Conservation (phyloP, 495 filamentous ascomycete genomes). For the Xylaria telfairii region DNA sequence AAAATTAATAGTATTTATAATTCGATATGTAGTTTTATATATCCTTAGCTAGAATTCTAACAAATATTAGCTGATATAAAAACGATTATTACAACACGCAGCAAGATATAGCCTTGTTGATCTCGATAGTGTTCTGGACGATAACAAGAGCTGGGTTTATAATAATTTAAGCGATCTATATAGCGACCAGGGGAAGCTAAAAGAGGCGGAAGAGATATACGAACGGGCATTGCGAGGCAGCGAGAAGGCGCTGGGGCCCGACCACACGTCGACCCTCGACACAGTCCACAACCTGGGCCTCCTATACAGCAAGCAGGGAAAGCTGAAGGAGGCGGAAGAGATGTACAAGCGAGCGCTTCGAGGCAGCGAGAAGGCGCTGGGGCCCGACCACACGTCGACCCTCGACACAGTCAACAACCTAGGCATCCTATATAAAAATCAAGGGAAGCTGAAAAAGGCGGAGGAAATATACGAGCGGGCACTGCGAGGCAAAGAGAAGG, state of each 20-base stretch:
- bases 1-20: too few relatives aligned
- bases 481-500: slow-evolving; percentile 46
- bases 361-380: slow-evolving; percentile 45
- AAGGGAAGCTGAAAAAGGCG: slow-evolving; percentile 38
- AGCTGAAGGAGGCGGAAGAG: slow-evolving; percentile 39
- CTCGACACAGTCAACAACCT: slow-evolving; percentile 37
- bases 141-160: too few relatives aligned
- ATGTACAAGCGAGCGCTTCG: slow-evolving; percentile 46
- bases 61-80: too few relatives aligned
- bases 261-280: slow-evolving; percentile 44
- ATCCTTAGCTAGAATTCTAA: too few relatives aligned
- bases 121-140: too few relatives aligned
- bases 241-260: slow-evolving; percentile 43
- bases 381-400: slow-evolving; percentile 43
- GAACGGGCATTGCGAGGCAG: slow-evolving; percentile 45
- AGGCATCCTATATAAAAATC: slow-evolving; percentile 36
- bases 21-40: too few relatives aligned
- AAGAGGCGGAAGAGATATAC: slow-evolving; percentile 42
- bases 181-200: neutral
- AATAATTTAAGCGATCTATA: too few relatives aligned
- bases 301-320: slow-evolving; percentile 40
- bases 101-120: too few relatives aligned
- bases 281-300: neutral
- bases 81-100: too few relatives aligned
- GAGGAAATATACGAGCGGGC: slow-evolving; percentile 45